Percentiles rank a stretch among this genome's conserved stretches.
These are phyloP conservation scores for Scedosporium boydii DNA, from an alignment of 2,329 filamentous ascomycete species.

Conservation along the genomic window DNA sequence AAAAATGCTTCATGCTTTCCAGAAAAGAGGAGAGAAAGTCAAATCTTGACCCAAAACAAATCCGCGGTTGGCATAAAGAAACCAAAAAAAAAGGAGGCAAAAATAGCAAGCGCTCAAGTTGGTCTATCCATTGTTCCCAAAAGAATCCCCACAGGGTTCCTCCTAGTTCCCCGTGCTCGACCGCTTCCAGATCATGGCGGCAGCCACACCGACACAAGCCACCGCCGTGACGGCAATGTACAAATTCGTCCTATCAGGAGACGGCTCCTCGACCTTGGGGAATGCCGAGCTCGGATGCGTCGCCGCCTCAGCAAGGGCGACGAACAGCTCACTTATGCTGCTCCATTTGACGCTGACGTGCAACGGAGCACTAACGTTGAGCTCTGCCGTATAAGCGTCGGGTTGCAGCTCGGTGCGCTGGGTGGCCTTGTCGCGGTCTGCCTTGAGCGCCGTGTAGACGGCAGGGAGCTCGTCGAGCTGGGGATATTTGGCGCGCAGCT, in stretches of 20 bases:
- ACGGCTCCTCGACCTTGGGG: slow-evolving; percentile 80
- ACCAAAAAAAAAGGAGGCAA: slow-evolving; percentile 1
- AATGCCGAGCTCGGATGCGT: slow-evolving; percentile 84
- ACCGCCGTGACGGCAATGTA: slow-evolving; percentile 77
- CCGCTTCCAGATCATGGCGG: slow-evolving; percentile 55
- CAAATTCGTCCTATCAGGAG: slow-evolving; percentile 71
- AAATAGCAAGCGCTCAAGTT: not conserved
- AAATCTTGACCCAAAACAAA: not conserved
- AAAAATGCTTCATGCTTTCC: not conserved
- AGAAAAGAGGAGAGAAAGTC: not conserved
- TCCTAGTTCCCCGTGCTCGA: slow-evolving; percentile 22
- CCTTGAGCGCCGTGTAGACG: slow-evolving; percentile 89
- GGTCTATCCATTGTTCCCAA: not conserved
- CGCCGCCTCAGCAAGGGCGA: slow-evolving; percentile 81
- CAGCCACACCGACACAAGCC: slow-evolving; percentile 52
- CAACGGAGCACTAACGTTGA: slow-evolving; percentile 83
- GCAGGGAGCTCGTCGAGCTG: slow-evolving; percentile 83
- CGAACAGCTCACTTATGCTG: slow-evolving; percentile 89
- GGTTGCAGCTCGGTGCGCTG: slow-evolving; percentile 86
- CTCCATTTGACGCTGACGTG: slow-evolving; percentile 94
- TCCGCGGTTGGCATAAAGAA: not conserved
- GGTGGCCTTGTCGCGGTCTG: slow-evolving; percentile 93
- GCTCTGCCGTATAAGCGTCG: slow-evolving; percentile 75
- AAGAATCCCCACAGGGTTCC: not conserved
- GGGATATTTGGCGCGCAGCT: slow-evolving; percentile 67